Evolutionary conservation across 768 basidiomycete species (phyloP), one percentile per base, ranked within the genome.

Genomic region (Pisolithus albus): DNA sequence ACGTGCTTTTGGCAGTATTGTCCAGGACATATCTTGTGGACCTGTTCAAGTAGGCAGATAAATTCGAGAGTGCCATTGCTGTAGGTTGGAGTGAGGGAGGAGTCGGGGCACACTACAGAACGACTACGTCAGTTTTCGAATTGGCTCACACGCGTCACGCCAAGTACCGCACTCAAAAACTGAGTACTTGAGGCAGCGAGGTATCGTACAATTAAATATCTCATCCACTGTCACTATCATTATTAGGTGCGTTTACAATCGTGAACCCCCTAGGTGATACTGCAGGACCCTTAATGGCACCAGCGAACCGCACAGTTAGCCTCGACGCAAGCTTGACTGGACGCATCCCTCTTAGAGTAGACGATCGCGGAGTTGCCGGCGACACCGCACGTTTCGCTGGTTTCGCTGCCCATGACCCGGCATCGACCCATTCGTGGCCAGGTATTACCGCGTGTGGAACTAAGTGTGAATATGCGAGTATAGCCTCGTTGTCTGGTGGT

Each of bases 1-100:
- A 62, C 70, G 54, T 69, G 66, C 73, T 69, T 65, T 72, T 74
- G 53, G 68, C 65, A 23, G 72, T 65, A 61, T 67, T 68, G 55
- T 77, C 75, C 40, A 60, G 63, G 39, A 75, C 54, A 18, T 73
- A 48, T 52, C 67, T 69, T 43, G 68, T 66, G 23, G 73, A 70
- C 54, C 75, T 66, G 54, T 69, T 66, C 9, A 76, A 51, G 53
- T 74, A 47, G 30, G 30, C 46, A 13, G 46, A 47, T 36, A 36
- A 21, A 36, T 47, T 32, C 9, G 34, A 47, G 30, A 36, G 46
- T 34, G 46, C 32, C 28, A 32, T 46, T 13, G 26, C 26, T 26
- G 26, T 26, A 26, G 26, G 26, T 26, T 26, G 26, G 4, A 26
- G 26, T 26, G 26, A 26, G 26, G 26, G 7, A 26, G 26, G 26